A percentile compares a stretch with the other conserved stretches of the same genome.
These are phyloP conservation scores for Geranium brycei DNA, from an alignment of 345 rosid genomes.

Conservation along the genomic window DNA sequence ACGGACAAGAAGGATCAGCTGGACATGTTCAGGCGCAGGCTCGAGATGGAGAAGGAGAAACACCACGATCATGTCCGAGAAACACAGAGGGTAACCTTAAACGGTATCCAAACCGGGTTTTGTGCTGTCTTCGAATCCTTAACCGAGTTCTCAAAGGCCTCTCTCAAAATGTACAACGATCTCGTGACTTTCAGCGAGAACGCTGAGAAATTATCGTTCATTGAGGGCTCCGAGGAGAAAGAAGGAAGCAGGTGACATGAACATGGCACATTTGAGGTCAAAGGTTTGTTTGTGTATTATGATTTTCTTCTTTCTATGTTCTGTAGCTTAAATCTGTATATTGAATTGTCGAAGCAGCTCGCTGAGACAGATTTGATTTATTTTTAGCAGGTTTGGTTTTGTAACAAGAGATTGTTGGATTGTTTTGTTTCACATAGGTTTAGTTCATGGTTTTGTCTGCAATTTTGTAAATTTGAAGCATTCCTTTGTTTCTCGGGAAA, in stretches of 20 bases:
- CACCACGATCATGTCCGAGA: constrained; percentile 39
- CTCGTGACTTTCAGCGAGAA: constrained; percentile 26
- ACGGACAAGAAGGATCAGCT: constrained; percentile 36
- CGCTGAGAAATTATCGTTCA: constrained; percentile 17
- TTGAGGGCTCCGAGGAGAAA: constrained; percentile 21
- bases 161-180: constrained; percentile 39
- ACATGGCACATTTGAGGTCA: too few species aligned
- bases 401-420: background rate
- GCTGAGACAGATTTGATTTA: constrained; percentile 30
- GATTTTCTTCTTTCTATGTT: background rate
- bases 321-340: constrained; percentile 16
- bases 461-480: too few species aligned
- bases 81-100: constrained; percentile 45
- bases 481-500: too few species aligned
- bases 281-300: constrained; percentile 1
- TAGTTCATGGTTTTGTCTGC: too few species aligned
- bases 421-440: background rate
- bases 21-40: constrained; percentile 33
- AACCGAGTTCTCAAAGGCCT: constrained; percentile 37
- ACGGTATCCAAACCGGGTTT: constrained; percentile 46
- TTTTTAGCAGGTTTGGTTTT: constrained; percentile 8
- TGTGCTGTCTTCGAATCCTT: constrained; percentile 34
- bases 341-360: constrained; percentile 39
- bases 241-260: constrained; percentile 25
- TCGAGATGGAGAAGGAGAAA: constrained; percentile 41